These are phyloP conservation scores for Leccinum incarnatum DNA, from an alignment of 768 basidiomycete species.

Conservation along the genomic window DNA sequence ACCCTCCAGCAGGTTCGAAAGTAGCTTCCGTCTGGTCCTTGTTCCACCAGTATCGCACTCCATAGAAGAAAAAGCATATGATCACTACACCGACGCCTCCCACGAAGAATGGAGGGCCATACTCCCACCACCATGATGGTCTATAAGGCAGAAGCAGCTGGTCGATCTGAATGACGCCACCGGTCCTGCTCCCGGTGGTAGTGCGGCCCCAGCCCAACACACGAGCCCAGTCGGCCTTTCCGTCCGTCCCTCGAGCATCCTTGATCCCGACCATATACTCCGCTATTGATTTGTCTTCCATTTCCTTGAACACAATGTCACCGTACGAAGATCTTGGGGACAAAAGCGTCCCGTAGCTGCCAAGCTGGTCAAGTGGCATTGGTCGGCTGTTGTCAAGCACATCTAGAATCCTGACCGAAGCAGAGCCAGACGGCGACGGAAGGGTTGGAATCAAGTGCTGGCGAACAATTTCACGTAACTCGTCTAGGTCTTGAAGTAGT, in stretches of 20 bases:
- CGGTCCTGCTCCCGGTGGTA: conserved; percentile 67
- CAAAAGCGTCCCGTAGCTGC: conserved; percentile 76
- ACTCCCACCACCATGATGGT: conserved; percentile 81
- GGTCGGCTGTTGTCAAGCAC: conserved; percentile 68
- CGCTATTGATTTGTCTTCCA: conserved; percentile 39
- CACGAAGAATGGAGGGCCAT: conserved; percentile 66
- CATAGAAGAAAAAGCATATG: conserved; percentile 71
- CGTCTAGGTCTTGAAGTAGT: conserved; percentile 55
- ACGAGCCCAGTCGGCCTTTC: conserved; percentile 58
- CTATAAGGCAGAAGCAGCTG: conserved; percentile 79
- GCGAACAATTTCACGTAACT: conserved; percentile 57
- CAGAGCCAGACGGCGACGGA: conserved; percentile 18
- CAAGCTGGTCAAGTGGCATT: conserved; percentile 63
- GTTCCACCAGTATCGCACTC: conserved; percentile 68
- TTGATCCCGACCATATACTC: conserved; percentile 68
- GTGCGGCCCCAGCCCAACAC: conserved; percentile 76
- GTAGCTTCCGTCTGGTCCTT: conserved; percentile 79
- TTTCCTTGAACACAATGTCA: conserved; percentile 73
- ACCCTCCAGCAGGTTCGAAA: conserved; percentile 88
- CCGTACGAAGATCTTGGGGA: conserved; percentile 68
- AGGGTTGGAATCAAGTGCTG: conserved; percentile 72
- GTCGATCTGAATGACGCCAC: conserved; percentile 90
- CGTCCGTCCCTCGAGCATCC: conserved; percentile 66
- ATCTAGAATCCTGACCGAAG: conserved; percentile 28
- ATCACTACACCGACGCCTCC: conserved; percentile 54